Percentiles rank a stretch among this genome's conserved stretches.
These are phyloP conservation scores for Candolleomyces efflorescens DNA, from an alignment of 768 basidiomycete genomes.

Conservation along the genomic window DNA sequence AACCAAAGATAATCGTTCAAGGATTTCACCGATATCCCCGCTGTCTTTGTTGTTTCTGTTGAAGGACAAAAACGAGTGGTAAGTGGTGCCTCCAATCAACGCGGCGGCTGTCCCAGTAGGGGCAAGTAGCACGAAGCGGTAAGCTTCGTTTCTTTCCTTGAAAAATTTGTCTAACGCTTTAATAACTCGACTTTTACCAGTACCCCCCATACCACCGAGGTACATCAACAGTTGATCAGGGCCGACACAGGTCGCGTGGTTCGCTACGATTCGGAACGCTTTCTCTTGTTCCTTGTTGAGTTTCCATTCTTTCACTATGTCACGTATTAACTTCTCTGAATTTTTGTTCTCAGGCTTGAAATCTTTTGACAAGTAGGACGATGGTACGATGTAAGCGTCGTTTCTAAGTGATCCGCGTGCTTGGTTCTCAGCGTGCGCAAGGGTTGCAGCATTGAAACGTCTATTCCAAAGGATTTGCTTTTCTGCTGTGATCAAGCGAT, in stretches of 20 bases:
- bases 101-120: slow-evolving; percentile 24
- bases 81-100: slow-evolving; percentile 2
- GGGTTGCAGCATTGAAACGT: too few species aligned
- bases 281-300: slow-evolving; percentile 26
- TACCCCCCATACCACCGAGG: slow-evolving; percentile 29
- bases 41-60: background rate
- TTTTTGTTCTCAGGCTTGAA: slow-evolving; percentile 4
- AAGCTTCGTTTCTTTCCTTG: slow-evolving; percentile 14
- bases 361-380: background rate
- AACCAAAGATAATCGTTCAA: slow-evolving; percentile 5
- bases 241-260: slow-evolving; percentile 15
- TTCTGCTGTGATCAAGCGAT: too few species aligned
- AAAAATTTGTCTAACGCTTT: slow-evolving; percentile 22
- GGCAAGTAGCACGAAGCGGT: slow-evolving; percentile 22
- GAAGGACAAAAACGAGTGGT: background rate
- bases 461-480: too few species aligned
- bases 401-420: background rate
- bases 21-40: too few species aligned
- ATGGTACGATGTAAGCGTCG: slow-evolving; percentile 11
- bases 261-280: slow-evolving; percentile 26
- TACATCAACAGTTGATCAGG: slow-evolving; percentile 26
- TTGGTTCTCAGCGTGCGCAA: background rate
- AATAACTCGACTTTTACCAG: slow-evolving; percentile 29
- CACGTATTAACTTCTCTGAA: background rate
- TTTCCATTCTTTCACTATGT: slow-evolving; percentile 9